A percentile compares a stretch with the other conserved stretches of the same genome.
phyloP scores from a whole-genome alignment of 208 protist genomes.

The Leishmania arabica region DNA sequence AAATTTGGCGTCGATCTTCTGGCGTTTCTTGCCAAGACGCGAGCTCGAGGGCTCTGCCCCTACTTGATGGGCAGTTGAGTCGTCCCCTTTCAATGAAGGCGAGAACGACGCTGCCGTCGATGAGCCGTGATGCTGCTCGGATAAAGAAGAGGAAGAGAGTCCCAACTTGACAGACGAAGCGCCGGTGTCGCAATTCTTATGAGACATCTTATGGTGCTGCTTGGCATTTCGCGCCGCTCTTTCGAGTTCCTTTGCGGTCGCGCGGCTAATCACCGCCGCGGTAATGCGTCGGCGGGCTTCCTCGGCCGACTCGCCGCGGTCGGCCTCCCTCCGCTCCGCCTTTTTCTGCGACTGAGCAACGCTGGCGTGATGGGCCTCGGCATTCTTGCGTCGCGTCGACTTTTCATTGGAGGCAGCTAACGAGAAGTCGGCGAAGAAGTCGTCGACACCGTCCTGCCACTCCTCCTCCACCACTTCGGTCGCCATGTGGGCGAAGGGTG shows the following conservation, averaged over 20 bases:
- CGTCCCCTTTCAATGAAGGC: background rate
- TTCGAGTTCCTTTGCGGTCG: slow-evolving; percentile 65
- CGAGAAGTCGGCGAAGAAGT: slow-evolving; percentile 71
- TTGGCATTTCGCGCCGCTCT: slow-evolving; percentile 29
- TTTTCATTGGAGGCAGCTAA: slow-evolving; percentile 26
- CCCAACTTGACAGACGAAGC: background rate
- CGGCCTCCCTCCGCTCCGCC: slow-evolving; percentile 21
- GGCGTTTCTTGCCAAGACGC: slow-evolving; percentile 22
- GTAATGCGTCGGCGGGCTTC: slow-evolving; percentile 65
- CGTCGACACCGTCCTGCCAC: slow-evolving; percentile 59
- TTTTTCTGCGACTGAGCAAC: slow-evolving; percentile 1
- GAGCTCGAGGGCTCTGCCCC: background rate
- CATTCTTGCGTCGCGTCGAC: slow-evolving; percentile 55
- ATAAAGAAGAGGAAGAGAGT: background rate
- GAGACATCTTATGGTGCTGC: slow-evolving; percentile 18
- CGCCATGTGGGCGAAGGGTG: background rate
- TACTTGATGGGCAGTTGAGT: background rate
- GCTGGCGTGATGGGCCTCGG: slow-evolving; percentile 34
- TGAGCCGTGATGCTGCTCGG: background rate
- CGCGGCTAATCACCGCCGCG: slow-evolving; percentile 55
- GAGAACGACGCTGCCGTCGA: background rate
- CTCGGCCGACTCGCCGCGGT: slow-evolving; percentile 37
- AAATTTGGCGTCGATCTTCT: slow-evolving; percentile 42
- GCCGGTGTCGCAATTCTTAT: slow-evolving; percentile 7
- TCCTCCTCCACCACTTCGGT: slow-evolving; percentile 41